Conservation (phyloP, 169 alveolate genomes). For the Plasmodium vivax region DNA sequence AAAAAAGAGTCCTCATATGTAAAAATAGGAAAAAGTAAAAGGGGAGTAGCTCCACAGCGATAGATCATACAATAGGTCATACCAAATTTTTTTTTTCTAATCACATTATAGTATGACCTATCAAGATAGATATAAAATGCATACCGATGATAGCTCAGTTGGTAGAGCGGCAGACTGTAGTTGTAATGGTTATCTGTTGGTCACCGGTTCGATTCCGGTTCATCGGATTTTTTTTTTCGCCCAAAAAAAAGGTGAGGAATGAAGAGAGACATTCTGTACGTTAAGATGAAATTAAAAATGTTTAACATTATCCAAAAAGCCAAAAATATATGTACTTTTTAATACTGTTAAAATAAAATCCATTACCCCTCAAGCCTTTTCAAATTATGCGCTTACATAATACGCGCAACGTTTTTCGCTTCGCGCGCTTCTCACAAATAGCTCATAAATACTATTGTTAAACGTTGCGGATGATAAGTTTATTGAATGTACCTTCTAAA, state of each 20-base stretch:
- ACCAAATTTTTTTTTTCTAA: background rate
- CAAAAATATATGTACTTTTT: background rate
- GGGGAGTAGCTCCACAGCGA: background rate
- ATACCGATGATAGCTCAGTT: conserved; percentile 96
- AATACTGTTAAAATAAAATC: background rate
- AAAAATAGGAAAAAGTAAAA: background rate
- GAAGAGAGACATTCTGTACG: background rate
- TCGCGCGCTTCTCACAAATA: background rate
- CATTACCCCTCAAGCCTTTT: background rate
- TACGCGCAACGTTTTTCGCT: background rate
- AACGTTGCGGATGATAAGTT: background rate
- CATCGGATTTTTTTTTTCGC: conserved; percentile 89
- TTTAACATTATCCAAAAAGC: background rate
- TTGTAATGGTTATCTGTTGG: conserved; percentile 94
- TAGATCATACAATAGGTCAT: background rate
- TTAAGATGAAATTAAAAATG: background rate
- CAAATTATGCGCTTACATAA: background rate
- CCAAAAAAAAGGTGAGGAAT: background rate
- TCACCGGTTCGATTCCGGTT: conserved; percentile 97
- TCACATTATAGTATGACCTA: background rate
- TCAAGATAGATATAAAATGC: background rate
- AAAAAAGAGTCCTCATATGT: background rate
- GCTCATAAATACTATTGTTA: background rate
- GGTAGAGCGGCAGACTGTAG: conserved; percentile 98
- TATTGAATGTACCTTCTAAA: background rate